These are phyloP conservation scores for Microcos paniculata DNA, from an alignment of 345 rosid genomes.

Conservation along the genomic window DNA sequence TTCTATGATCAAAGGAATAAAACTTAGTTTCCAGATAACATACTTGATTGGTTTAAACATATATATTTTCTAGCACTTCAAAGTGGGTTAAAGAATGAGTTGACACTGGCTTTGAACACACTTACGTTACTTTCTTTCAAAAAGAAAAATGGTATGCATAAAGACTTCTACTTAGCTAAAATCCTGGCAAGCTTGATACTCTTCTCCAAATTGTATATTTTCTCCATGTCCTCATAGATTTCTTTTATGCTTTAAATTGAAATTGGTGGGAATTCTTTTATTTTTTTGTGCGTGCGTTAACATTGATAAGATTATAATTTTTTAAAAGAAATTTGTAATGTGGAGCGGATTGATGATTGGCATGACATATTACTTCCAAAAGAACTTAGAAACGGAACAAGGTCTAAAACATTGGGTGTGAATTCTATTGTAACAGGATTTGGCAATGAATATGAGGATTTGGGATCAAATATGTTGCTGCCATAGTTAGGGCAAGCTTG, in stretches of 20 bases:
- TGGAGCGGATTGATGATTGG: constrained; percentile 92
- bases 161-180: constrained; percentile 77
- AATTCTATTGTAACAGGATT: constrained; percentile 75
- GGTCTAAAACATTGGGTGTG: constrained; percentile 68
- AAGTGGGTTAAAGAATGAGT: no score
- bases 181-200: constrained; percentile 96
- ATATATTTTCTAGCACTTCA: constrained; percentile 94
- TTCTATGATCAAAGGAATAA: no score
- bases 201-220: no score
- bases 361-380: constrained; percentile 78
- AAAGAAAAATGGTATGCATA: constrained; percentile 84
- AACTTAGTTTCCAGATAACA: no score
- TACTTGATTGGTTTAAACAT: no score
- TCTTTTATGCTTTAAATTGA: not conserved
- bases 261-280: not conserved
- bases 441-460: constrained; percentile 63
- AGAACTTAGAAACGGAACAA: constrained; percentile 50
- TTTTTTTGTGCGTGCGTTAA: not conserved
- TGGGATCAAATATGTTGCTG: constrained; percentile 41
- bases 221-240: not conserved
- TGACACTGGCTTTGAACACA: no score
- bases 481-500: constrained; percentile 47
- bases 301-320: not conserved
- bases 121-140: no score
- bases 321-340: not conserved